Evolutionary conservation across 305 asterid genomes (phyloP), one percentile per base, ranked within the genome.

Genomic region (Fraxinus paxiana): DNA sequence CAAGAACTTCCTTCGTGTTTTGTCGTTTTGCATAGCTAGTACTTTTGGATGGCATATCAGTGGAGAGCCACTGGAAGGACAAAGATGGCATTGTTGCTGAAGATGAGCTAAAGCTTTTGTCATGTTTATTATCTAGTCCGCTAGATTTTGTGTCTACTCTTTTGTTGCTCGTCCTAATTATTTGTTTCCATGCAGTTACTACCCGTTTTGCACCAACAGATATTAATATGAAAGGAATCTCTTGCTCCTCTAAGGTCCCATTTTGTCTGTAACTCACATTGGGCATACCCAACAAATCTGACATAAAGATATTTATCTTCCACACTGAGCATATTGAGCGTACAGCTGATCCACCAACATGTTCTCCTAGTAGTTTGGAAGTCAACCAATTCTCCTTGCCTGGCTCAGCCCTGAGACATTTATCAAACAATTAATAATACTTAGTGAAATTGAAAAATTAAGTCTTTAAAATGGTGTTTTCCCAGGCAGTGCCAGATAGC

Each of bases 191-290:
- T 86, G 93, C 97, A 82, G 99, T 92, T 77, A 93, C 89, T 77
- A 95, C 99, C 87, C 97, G 90, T 85, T 95, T 95, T 81, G 99
- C 97, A 84, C 99, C 98, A 82, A 95, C 99, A 76, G 99, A 95
- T 83, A 95, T 87, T 78, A 95, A 88, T 71, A 95, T 87, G 46
- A 73, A 87, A 69, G 89, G 89, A 82, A 83, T 81, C 77, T 89
- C 92, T 71, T 73, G 83, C 81, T 84, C 89, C 76, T 86, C 91
- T 74, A 79, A 71, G 34, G 82, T 78, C 72, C 77, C 85, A 6
- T 84, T 86, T 86, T 84, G 86, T 79, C 77, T 79, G 54, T 33
- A 72, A 61, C 65, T 87, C 54, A 77, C 84, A 65, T 75, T 77
- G 79, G 91, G 84, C 59, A 46, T 77, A 82, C 72, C 83, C 76